Evolutionary conservation across 805 yeast species (phyloP).

Genomic region (Novakomyces olei): DNA sequence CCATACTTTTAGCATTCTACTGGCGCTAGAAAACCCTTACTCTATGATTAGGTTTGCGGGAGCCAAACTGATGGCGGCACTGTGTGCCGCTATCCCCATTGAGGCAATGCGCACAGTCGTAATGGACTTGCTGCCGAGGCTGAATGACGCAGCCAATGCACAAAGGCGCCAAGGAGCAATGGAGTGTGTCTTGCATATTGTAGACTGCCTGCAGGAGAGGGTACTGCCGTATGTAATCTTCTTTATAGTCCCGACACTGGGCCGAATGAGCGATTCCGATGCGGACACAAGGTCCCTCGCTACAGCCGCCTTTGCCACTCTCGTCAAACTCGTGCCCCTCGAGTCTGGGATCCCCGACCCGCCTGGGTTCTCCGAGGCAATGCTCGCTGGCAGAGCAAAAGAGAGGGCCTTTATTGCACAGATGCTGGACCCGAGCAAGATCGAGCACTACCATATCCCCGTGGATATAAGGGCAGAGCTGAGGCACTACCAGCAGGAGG

Average conservation of each 20-base stretch:
- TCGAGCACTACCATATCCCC: constrained; percentile 70
- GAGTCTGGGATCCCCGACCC: constrained; percentile 97
- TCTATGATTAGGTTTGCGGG: constrained; percentile 78
- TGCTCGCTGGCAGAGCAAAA: constrained; percentile 70
- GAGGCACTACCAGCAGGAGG: constrained; percentile 91
- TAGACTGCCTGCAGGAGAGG: constrained; percentile 64
- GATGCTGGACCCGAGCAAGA: constrained; percentile 91
- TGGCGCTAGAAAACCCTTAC: constrained; percentile 39
- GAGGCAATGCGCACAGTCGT: constrained; percentile 58
- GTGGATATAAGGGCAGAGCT: constrained; percentile 80
- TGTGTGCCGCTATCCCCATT: constrained; percentile 40
- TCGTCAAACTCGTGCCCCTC: constrained; percentile 82
- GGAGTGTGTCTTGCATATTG: constrained; percentile 71
- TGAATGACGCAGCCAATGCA: constrained; percentile 50
- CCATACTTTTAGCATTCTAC: constrained; percentile 29
- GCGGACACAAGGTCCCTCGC: constrained; percentile 72
- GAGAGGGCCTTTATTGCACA: constrained; percentile 89
- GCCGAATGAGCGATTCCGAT: constrained; percentile 93
- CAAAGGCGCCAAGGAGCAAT: constrained; percentile 79
- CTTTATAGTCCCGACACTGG: constrained; percentile 84
- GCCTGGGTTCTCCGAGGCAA: constrained; percentile 61
- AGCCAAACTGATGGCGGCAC: constrained; percentile 66
- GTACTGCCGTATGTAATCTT: constrained; percentile 89
- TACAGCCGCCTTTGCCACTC: constrained; percentile 88
- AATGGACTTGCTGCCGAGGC: constrained; percentile 53